phyloP scores from a whole-genome alignment of 2,329 filamentous ascomycete species.

The Grosmannia huntii region DNA sequence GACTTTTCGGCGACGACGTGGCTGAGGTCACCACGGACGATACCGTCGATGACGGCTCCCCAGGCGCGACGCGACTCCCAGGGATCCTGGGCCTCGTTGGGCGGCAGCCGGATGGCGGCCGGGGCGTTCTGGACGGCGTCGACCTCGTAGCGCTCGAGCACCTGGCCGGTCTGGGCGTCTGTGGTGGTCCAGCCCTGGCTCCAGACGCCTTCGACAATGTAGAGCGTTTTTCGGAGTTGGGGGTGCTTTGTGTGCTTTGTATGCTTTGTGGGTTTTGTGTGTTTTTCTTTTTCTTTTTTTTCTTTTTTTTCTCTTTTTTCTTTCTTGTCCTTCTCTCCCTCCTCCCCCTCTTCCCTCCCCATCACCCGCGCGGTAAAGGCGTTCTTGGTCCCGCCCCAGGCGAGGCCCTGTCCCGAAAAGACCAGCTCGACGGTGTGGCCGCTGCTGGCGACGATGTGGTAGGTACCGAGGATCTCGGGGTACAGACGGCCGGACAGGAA shows the following conservation, averaged over 20 bases:
- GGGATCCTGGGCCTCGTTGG: slow-evolving; percentile 59
- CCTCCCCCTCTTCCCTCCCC: neutral
- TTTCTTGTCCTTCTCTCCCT: no score
- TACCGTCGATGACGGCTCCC: slow-evolving; percentile 61
- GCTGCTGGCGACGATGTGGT: slow-evolving; percentile 30
- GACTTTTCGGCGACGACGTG: slow-evolving; percentile 58
- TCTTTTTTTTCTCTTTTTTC: no score
- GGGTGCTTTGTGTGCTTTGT: slow-evolving; percentile 17
- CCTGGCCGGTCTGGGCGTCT: slow-evolving; percentile 20
- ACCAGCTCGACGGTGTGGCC: slow-evolving; percentile 33
- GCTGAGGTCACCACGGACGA: slow-evolving; percentile 64
- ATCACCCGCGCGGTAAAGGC: slow-evolving; percentile 30
- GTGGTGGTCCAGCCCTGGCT: slow-evolving; percentile 27
- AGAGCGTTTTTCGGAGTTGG: slow-evolving; percentile 21
- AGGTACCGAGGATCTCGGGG: slow-evolving; percentile 32
- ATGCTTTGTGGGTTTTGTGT: slow-evolving; percentile 6
- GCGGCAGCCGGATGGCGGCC: slow-evolving; percentile 23
- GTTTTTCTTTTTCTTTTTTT: neutral
- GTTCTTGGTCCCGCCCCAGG: slow-evolving; percentile 30
- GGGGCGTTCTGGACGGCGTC: slow-evolving; percentile 21
- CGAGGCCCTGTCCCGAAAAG: slow-evolving; percentile 32
- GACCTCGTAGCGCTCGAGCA: slow-evolving; percentile 23
- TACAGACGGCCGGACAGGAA: slow-evolving; percentile 34
- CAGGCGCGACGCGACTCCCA: slow-evolving; percentile 73
- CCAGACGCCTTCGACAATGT: slow-evolving; percentile 28